A percentile compares a stretch with the other conserved stretches of the same genome.
Conservation (phyloP, 139 green algal species). For the Trebouxia sp. region DNA sequence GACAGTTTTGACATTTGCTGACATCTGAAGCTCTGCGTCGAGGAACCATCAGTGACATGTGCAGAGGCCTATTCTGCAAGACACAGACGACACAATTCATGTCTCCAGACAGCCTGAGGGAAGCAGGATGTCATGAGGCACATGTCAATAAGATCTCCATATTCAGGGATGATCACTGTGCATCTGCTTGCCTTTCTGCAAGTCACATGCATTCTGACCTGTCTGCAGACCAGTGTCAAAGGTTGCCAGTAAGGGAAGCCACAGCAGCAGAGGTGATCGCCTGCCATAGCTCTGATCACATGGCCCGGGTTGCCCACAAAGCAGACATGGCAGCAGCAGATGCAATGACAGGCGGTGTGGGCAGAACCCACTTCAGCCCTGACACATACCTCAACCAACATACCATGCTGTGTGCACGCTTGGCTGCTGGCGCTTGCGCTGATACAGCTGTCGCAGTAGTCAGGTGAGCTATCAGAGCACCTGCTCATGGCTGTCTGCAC, state of each 20-base stretch:
- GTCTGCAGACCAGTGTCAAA: slow-evolving; percentile 47
- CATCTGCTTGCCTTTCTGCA: neutral
- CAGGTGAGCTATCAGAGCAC: neutral
- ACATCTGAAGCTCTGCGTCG: no score
- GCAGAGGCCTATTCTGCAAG: no score
- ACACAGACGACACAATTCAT: no score
- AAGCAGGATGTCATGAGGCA: no score
- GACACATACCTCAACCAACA: slow-evolving; percentile 76
- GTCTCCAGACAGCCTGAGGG: no score
- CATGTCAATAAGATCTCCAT: no score
- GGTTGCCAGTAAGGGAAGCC: slow-evolving; percentile 49
- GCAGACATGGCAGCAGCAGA: slow-evolving; percentile 1
- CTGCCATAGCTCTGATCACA: slow-evolving; percentile 63
- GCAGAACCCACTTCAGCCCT: slow-evolving; percentile 31
- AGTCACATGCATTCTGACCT: neutral
- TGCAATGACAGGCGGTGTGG: neutral
- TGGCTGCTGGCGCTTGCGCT: slow-evolving; percentile 70
- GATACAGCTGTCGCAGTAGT: slow-evolving; percentile 58
- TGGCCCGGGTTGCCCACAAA: slow-evolving; percentile 37
- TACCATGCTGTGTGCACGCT: slow-evolving; percentile 60
- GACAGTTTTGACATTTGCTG: no score
- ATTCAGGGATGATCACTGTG: neutral
- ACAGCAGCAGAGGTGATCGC: slow-evolving; percentile 56
- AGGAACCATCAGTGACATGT: no score
- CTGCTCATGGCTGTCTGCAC: neutral